Evolutionary conservation across 441 rosid species (phyloP), one percentile per base, ranked within the genome.

Genomic region (Euphorbia celastroides): DNA sequence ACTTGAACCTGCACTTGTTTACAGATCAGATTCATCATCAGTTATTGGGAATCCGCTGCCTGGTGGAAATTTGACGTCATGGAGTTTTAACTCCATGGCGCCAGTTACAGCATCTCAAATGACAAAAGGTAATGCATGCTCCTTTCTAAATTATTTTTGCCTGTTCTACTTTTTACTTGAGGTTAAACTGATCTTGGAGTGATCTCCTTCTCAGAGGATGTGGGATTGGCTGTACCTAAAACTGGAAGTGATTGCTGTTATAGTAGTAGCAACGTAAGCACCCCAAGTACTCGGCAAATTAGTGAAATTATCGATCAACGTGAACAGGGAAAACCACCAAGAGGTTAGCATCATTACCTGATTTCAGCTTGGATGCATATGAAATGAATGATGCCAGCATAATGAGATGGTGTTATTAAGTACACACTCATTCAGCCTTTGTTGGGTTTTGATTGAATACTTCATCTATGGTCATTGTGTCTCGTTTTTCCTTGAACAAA

Each of bases 191-290:
- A 70, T 67, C 5, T 44, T 66, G 54, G 20, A 60, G 44, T 44
- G 3, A 0, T 62, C 17, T 69, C 10, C 55, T 38, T 56, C 56
- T 17, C 41, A 84, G 88, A 82, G 79, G 82, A 83, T 44, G 72
- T 62, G 1, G 81, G 64, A 73, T 66, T 75, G 72, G 76, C 74
- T 61, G 81, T 76, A 55, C 70, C 78, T 50, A 36, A 67, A 30
- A 27, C 32, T 57, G 60, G 66, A n/a, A 72, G 72, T 58, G 81
- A 80, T 55, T 72, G 78, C 48, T 78, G 88, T 68, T 72, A 72
- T 70, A 80, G 79, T 66, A 84, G 85, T 60, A 81, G 83, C 69
- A 80, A 73, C 56, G 93, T 87, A 68, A 87, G 84, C 81, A 83
- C 83, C 63, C 83, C 73, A 30, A 82, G 56, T 69, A 69, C 79